Conservation (phyloP, 73 alveolate species). For the Paramecium biaurelia region DNA sequence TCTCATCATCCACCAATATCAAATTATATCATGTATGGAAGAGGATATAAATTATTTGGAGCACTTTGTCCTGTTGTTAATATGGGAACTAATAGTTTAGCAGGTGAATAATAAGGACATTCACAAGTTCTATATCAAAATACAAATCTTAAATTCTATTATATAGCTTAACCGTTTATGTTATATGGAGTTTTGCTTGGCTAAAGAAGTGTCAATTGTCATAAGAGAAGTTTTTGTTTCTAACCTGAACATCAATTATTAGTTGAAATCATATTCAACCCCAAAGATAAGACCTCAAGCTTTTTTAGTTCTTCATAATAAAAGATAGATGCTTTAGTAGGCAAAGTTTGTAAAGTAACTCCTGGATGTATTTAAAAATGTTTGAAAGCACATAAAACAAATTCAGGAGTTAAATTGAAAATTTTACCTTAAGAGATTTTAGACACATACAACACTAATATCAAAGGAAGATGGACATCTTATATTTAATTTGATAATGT, state of each 20-base stretch:
- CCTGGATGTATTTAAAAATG: slow-evolving; percentile 30
- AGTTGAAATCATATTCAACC: slow-evolving; percentile 35
- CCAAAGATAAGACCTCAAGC: slow-evolving; percentile 19
- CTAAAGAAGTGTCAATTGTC: slow-evolving; percentile 53
- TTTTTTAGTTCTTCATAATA: slow-evolving; percentile 3
- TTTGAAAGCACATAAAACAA: slow-evolving; percentile 55
- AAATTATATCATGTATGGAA: slow-evolving; percentile 56
- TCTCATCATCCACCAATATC: slow-evolving; percentile 64
- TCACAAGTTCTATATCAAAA: slow-evolving; percentile 3
- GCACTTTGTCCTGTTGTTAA: slow-evolving; percentile 22
- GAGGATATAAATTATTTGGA: slow-evolving; percentile 58
- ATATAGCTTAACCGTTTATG: slow-evolving; percentile 37
- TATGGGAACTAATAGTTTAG: slow-evolving; percentile 59
- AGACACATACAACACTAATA: not conserved
- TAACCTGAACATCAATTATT: slow-evolving; percentile 39
- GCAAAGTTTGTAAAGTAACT: slow-evolving; percentile 48
- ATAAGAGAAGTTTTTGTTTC: slow-evolving; percentile 48
- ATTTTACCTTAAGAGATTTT: slow-evolving; percentile 26
- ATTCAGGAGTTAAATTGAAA: slow-evolving; percentile 44
- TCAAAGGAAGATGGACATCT: slow-evolving; percentile 48
- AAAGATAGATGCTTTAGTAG: slow-evolving; percentile 49
- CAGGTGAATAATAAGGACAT: slow-evolving; percentile 52
- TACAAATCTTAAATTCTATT: slow-evolving; percentile 45
- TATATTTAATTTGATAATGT: slow-evolving; percentile 43
- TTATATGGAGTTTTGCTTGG: slow-evolving; percentile 46